These are phyloP conservation scores for Colletotrichum eremochloae DNA, from an alignment of 2,329 filamentous ascomycete genomes.

Conservation along the genomic window DNA sequence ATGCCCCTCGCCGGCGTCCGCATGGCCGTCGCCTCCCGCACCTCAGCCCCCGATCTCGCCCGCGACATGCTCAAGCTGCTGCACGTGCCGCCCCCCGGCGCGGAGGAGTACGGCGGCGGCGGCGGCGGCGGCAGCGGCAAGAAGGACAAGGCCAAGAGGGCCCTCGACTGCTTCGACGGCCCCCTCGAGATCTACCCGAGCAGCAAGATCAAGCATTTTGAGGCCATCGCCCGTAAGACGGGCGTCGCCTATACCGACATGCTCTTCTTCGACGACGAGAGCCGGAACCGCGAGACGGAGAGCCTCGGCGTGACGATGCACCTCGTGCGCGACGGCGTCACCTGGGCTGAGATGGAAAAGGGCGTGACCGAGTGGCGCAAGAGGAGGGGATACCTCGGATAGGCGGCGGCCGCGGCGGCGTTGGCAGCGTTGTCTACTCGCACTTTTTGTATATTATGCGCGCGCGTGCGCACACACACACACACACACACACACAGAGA, in stretches of 20 bases:
- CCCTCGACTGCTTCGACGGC: conserved; percentile 72
- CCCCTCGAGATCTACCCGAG: conserved; percentile 79
- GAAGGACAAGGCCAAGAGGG: conserved; percentile 55
- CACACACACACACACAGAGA: too few relatives aligned
- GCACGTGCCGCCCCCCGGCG: conserved; percentile 62
- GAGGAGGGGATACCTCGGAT: conserved; percentile 66
- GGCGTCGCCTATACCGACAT: conserved; percentile 84
- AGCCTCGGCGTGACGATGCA: conserved; percentile 85
- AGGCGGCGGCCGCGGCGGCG: neutral
- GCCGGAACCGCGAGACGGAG: conserved; percentile 85
- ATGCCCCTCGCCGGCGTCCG: conserved; percentile 62
- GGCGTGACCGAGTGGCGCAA: conserved; percentile 87
- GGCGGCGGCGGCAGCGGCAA: conserved; percentile 41
- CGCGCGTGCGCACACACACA: neutral
- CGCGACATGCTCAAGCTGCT: conserved; percentile 84
- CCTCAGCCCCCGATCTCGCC: conserved; percentile 82
- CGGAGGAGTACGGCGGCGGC: conserved; percentile 43
- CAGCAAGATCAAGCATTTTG: conserved; percentile 89
- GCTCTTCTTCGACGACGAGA: conserved; percentile 96
- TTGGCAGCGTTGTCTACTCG: neutral
- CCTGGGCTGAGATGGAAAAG: conserved; percentile 80
- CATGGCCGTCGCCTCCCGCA: conserved; percentile 85
- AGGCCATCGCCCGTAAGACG: conserved; percentile 77
- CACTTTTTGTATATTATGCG: neutral
- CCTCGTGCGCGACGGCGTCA: conserved; percentile 84